Percentiles rank a stretch among this genome's conserved stretches.
Conservation (phyloP, 2,329 filamentous ascomycete genomes). For the Teratosphaeria pseudoeucalypti region DNA sequence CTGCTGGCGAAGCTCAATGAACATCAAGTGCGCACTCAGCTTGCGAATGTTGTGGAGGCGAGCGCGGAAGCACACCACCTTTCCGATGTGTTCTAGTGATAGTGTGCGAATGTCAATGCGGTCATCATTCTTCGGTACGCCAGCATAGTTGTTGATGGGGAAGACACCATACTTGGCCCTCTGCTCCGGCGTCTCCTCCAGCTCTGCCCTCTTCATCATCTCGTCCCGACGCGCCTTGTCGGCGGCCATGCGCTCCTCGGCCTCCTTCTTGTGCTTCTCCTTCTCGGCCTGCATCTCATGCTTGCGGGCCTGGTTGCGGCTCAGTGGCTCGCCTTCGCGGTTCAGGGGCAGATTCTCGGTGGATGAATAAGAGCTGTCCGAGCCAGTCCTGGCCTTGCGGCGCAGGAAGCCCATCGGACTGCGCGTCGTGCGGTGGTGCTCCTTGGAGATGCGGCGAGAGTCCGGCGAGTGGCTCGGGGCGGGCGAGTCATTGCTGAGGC, state of each 20-base stretch:
- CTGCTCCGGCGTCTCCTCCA: constrained; percentile 49
- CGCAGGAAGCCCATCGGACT: constrained; percentile 24
- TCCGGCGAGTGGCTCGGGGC: background rate
- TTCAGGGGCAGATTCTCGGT: constrained; percentile 34
- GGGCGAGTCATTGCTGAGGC: constrained; percentile 3
- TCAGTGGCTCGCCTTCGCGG: constrained; percentile 40
- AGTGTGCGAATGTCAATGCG: constrained; percentile 44
- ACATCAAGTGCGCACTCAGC: constrained; percentile 72
- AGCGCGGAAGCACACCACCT: constrained; percentile 56
- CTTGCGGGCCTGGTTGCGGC: constrained; percentile 40
- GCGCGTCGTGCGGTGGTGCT: constrained; percentile 20
- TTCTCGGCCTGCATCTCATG: constrained; percentile 35
- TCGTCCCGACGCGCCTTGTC: constrained; percentile 38
- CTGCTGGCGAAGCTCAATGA: constrained; percentile 78
- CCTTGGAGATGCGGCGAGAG: constrained; percentile 11
- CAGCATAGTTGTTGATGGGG: constrained; percentile 49
- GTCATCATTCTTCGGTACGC: constrained; percentile 37
- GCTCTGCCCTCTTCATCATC: constrained; percentile 37
- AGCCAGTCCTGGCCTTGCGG: constrained; percentile 20
- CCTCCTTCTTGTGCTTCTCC: constrained; percentile 35
- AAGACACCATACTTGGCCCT: constrained; percentile 48
- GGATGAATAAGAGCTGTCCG: constrained; percentile 24
- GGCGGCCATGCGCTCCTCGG: constrained; percentile 34
- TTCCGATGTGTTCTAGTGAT: constrained; percentile 42
- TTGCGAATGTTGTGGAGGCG: constrained; percentile 70